phyloP scores from a whole-genome alignment of 176 grass and related monocot species.

The Hordeum vulgare region MorexV3_pseudomolecules_assembly NC_058523.1:455312239-455312738 shows the following conservation, averaged over 20 bases:
- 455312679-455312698: conserved; percentile 37
- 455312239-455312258: conserved; percentile 78
- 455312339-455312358: conserved; percentile 1
- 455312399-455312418: conserved; percentile 51
- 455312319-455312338: conserved; percentile 34
- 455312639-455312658: conserved; percentile 70
- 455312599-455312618: conserved; percentile 53
- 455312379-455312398: conserved; percentile 35
- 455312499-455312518: conserved; percentile 45
- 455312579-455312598: conserved; percentile 63
- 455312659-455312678: conserved; percentile 41
- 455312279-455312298: conserved; percentile 89
- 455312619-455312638: conserved; percentile 69
- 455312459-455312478: conserved; percentile 50
- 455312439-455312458: neutral
- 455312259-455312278: conserved; percentile 89
- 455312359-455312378: conserved; percentile 49
- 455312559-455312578: conserved; percentile 70
- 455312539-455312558: conserved; percentile 65
- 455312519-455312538: conserved; percentile 60
- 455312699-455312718: conserved; percentile 47
- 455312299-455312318: conserved; percentile 67
- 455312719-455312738: conserved; percentile 56
- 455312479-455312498: conserved; percentile 61
- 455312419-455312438: neutral